Conservation (phyloP, 805 yeast genomes). For the Wickerhamomyces sydowiorum region DNA sequence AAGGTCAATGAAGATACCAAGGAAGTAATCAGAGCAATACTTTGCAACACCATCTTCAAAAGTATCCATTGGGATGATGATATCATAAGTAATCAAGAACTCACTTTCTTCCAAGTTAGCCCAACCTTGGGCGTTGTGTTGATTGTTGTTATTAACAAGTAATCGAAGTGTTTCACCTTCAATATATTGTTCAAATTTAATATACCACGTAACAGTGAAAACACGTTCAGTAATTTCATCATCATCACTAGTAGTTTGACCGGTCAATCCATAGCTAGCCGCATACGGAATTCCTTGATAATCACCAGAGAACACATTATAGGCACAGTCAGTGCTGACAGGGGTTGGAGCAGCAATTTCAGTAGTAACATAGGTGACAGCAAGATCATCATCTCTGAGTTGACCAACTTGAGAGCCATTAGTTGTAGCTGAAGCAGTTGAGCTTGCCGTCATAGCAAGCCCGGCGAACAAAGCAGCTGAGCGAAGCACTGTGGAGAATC, state of each 20-base stretch:
- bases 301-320: not conserved
- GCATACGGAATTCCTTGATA: not conserved
- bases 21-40: not conserved
- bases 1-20: too few species aligned
- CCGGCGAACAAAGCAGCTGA: too few species aligned
- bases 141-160: not conserved
- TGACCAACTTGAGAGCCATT: too few species aligned
- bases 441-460: too few species aligned
- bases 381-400: too few species aligned
- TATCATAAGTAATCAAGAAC: not conserved
- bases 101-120: not conserved
- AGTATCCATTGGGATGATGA: not conserved
- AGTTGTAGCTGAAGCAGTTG: too few species aligned
- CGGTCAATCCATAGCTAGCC: not conserved
- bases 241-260: not conserved
- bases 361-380: not conserved
- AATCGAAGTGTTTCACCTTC: too few species aligned
- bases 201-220: not conserved
- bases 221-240: not conserved
- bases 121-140: not conserved
- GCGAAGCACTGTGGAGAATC: too few species aligned
- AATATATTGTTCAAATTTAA: not conserved
- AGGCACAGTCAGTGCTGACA: not conserved
- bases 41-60: not conserved
- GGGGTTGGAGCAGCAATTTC: not conserved